phyloP scores from a whole-genome alignment of 345 rosid species.

The Arabidopsis arenosa region DNA sequence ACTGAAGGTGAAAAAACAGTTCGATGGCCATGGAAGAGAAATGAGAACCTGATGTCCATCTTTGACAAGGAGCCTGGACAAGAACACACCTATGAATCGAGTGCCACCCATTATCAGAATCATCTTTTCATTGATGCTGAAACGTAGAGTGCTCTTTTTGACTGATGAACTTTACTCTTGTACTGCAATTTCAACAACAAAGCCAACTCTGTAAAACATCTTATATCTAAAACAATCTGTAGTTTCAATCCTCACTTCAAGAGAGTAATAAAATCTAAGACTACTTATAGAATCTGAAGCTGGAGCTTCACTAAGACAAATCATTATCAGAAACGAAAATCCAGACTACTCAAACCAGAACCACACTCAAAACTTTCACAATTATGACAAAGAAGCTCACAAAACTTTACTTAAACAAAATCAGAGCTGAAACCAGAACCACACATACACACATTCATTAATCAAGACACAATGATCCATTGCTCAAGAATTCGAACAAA shows the following conservation, averaged over 20 bases:
- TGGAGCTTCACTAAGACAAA: no score
- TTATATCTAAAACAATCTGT: background rate
- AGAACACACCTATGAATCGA: conserved; percentile 83
- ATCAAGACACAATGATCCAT: no score
- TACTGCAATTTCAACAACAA: conserved; percentile 56
- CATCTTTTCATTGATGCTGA: conserved; percentile 80
- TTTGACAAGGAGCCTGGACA: conserved; percentile 90
- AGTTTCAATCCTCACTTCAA: background rate
- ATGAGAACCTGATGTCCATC: conserved; percentile 89
- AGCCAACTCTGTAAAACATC: conserved; percentile 20
- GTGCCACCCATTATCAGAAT: conserved; percentile 99
- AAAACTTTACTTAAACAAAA: no score
- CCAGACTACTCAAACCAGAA: no score
- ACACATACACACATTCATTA: no score
- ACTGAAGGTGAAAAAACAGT: background rate
- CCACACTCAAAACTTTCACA: no score
- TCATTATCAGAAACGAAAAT: no score
- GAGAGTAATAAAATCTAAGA: no score
- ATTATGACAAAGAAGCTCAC: no score
- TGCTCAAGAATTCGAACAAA: no score
- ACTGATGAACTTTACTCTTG: conserved; percentile 66
- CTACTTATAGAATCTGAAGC: no score
- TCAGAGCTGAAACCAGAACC: no score
- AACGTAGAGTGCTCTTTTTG: conserved; percentile 71
- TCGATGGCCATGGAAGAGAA: conserved; percentile 20